Evolutionary conservation across 1,284 basidiomycete species (phyloP), one percentile per base, ranked within the genome.

Genomic region (Ceratobasidium sp.): DNA sequence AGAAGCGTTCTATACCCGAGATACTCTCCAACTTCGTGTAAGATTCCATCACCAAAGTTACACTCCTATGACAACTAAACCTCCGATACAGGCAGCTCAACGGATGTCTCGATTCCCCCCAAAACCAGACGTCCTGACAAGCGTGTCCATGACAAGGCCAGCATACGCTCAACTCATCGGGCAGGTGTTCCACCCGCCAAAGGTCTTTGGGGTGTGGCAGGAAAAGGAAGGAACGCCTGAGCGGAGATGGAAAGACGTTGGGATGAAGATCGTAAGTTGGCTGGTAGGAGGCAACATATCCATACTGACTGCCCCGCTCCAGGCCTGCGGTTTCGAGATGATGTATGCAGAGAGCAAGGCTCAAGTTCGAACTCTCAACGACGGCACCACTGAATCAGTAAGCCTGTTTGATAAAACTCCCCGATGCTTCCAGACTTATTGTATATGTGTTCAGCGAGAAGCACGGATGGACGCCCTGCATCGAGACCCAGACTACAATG

Each of bases 311-410:
- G 43, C 23, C 21, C 32, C 41, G 9, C 11, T 54, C 5, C 77
- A 95, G 93, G 90, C 94, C 3, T 94, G 93, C 75, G 96, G 96
- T 0, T 98, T 98, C 76, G 96, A 98, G 82, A 98, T 98, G 87
- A 85, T 96, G 66, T 98, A 92, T 80, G 88, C 95, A 82, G 91
- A 95, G 80, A 87, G 87, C 78, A 88, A 92, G 82, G 82, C 77
- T 85, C 83, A 75, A 80, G 80, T 74, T 46, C 47, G 44, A 21
- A 43, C 71, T 16, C 59, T 59, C 35, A 32, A 18, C 26, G 55
- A 50, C 55, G 23, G 41, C 38, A 49, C 83, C 84, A 32, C 77
- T 76, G 84, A 84, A 73, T 87, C 86, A 18, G 91, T 91, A 77
- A 73, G 85, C 80, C 14, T 28, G 44, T 18, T 67, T 61, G 38